Conservation (phyloP, 108 stramenopile species). For the Cylindrotheca closterium region DNA sequence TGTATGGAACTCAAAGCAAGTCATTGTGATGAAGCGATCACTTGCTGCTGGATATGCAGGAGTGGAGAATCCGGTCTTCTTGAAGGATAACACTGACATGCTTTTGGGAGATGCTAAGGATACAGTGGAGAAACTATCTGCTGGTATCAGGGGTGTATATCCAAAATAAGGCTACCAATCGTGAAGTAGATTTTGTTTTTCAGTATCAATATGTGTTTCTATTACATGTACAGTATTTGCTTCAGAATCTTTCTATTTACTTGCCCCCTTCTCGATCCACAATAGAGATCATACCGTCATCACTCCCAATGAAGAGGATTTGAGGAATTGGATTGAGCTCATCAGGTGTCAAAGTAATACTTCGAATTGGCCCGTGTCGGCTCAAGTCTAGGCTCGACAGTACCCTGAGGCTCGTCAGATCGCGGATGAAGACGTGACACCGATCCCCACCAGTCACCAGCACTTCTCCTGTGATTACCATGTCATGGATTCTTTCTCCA, state of each 20-base stretch:
- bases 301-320: conserved; percentile 77
- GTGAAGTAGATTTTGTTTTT: not conserved
- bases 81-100: conserved; percentile 98
- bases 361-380: conserved; percentile 70
- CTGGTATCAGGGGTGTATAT: conserved; percentile 69
- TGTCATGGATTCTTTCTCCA: conserved; percentile 69
- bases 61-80: conserved; percentile 98
- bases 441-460: conserved; percentile 77
- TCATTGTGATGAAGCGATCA: conserved; percentile 98
- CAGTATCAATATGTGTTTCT: not conserved
- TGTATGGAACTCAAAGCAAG: conserved; percentile 98
- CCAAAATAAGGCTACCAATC: conserved; percentile 26
- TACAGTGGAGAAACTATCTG: conserved; percentile 85
- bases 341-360: conserved; percentile 59
- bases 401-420: conserved; percentile 46
- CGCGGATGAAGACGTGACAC: conserved; percentile 62
- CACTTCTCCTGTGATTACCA: conserved; percentile 67
- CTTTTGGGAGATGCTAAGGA: conserved; percentile 96
- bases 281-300: conserved; percentile 73
- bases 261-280: conserved; percentile 45
- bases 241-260: too few relatives aligned
- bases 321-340: conserved; percentile 47
- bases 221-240: not conserved
- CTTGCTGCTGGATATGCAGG: conserved; percentile 98
- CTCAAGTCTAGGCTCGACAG: conserved; percentile 66